Base-by-base conservation (phyloP, 2,329 filamentous ascomycete species). In the Alternaria solani region DNA sequence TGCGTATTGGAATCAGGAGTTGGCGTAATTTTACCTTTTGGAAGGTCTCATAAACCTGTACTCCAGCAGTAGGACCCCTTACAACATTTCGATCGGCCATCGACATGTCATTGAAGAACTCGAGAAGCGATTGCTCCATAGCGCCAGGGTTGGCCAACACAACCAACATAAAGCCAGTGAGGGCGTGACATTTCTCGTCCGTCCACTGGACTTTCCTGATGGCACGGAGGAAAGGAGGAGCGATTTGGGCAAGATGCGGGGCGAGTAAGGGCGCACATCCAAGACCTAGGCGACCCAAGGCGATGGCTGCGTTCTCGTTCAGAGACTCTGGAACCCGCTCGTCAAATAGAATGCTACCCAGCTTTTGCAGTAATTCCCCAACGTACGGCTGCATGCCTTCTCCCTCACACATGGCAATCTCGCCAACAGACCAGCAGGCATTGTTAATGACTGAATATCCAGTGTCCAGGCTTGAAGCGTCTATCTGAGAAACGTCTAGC, bases 391-490 rank as follows among this genome's bases (percentile, higher is more conserved):
- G 85, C 87, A 97, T 91, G 55, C 86, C 88, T 30, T 84, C 82
- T 63, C 89, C 88, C 75, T 91, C 86, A 62, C 92, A 89, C 78
- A 97, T 89, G 16, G 93, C 88, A 63, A 98, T 95, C 81, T 99
- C 95, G 42, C 95, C 95, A 25, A 89, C 89, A 7, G 94, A 96
- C 95, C 95, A 99, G 81, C 94, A 98, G 23, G 95, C 94, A 75
- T 99, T 99, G 85, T 98, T 99, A 61, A 98, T 89, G 30, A 98
- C 94, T 61, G 93, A 93, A 77, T 97, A 97, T 14, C 89, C 90
- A 18, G 88, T 91, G 65, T 96, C 92, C 47, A 93, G 88, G 62
- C 93, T 91, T 69, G 96, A 92, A 62, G 94, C 86, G 56, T 85
- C 85, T 62, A 93, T 90, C 67, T 80, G 73, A 14, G 68, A 72